phyloP scores from a whole-genome alignment of 306 rosid species.

The Datisca glomerata region DNA sequence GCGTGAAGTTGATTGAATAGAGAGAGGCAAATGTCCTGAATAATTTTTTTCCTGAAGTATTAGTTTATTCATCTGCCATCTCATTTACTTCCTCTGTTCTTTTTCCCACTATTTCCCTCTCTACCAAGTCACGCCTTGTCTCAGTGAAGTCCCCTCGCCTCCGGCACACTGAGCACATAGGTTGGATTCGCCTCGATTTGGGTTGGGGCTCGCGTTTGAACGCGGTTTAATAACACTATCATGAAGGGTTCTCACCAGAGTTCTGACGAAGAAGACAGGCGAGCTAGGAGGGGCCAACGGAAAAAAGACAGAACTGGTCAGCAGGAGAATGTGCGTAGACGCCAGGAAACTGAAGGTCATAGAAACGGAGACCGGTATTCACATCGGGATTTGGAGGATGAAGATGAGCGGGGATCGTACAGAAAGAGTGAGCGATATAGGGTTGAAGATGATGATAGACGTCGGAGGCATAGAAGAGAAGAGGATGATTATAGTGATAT shows the following conservation, averaged over 20 bases:
- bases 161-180: too few relatives aligned
- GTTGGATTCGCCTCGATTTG: too few relatives aligned
- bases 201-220: too few relatives aligned
- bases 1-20: too few relatives aligned
- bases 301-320: slow-evolving; percentile 13
- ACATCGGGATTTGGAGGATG: slow-evolving; percentile 23
- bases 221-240: too few relatives aligned
- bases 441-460: slow-evolving; percentile 11
- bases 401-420: slow-evolving; percentile 18
- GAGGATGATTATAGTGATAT: slow-evolving; percentile 8
- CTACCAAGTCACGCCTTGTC: too few relatives aligned
- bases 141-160: too few relatives aligned
- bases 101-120: too few relatives aligned
- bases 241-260: slow-evolving; percentile 16
- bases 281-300: slow-evolving; percentile 10
- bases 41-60: too few relatives aligned
- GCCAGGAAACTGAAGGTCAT: slow-evolving; percentile 13
- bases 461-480: slow-evolving; percentile 15
- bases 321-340: slow-evolving; percentile 17
- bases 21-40: too few relatives aligned
- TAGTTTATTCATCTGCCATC: too few relatives aligned
- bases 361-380: slow-evolving; percentile 17
- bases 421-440: slow-evolving; percentile 16
- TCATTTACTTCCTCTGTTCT: too few relatives aligned
- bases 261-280: slow-evolving; percentile 22